Percentiles rank a stretch among this genome's conserved stretches.
Conservation (phyloP, 306 rosid species). For the Ormosia semicastrata region DNA sequence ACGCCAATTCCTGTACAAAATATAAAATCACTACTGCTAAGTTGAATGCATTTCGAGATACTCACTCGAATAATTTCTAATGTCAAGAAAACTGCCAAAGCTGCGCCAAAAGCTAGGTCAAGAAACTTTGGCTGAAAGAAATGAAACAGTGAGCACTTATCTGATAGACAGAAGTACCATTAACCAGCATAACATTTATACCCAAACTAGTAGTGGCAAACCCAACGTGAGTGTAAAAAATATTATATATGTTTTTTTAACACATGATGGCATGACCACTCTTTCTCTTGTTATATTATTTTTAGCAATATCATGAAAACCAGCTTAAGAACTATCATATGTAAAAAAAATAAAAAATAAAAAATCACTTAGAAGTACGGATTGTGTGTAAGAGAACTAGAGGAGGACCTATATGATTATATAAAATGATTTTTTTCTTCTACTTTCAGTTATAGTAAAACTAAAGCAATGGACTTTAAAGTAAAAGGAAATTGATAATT, state of each 20-base stretch:
- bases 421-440: not conserved
- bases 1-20: not conserved
- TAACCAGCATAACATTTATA: constrained; percentile 12
- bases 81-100: constrained; percentile 79
- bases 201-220: not conserved
- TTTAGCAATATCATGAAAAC: not conserved
- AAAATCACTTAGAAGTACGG: not conserved
- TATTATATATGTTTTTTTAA: not conserved
- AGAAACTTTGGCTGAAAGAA: constrained; percentile 90
- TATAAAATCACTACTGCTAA: constrained; percentile 12
- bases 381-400: not conserved
- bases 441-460: not conserved
- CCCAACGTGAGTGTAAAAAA: not conserved
- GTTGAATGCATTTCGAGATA: constrained; percentile 25
- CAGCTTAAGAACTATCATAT: not conserved
- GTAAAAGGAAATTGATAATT: constrained; percentile 2
- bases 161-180: not conserved
- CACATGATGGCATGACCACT: not conserved
- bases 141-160: constrained; percentile 30
- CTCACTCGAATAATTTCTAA: constrained; percentile 92
- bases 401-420: not conserved
- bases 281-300: not conserved
- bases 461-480: not conserved
- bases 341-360: not conserved
- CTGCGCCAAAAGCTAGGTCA: constrained; percentile 88